Evolutionary conservation across 129 eudicot genomes (phyloP).

Genomic region (Helianthus annuus): HanXRQr2.0-SUNRISE NC_035436.2:180248031-180248530

Average conservation of each 20-base stretch:
- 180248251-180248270: slow-evolving; percentile 37
- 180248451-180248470: background rate
- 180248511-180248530: slow-evolving; percentile 15
- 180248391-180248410: slow-evolving; percentile 46
- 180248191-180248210: slow-evolving; percentile 30
- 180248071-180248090: slow-evolving; percentile 41
- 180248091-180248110: slow-evolving; percentile 39
- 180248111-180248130: slow-evolving; percentile 12
- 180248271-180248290: slow-evolving; percentile 44
- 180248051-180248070: slow-evolving; percentile 37
- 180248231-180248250: slow-evolving; percentile 37
- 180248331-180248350: slow-evolving; percentile 43
- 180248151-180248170: slow-evolving; percentile 37
- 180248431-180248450: slow-evolving; percentile 28
- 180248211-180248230: slow-evolving; percentile 43
- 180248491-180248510: slow-evolving; percentile 11
- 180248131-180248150: slow-evolving; percentile 38
- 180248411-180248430: slow-evolving; percentile 42
- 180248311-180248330: slow-evolving; percentile 46
- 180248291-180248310: slow-evolving; percentile 25
- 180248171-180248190: slow-evolving; percentile 38
- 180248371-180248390: slow-evolving; percentile 38
- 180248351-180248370: slow-evolving; percentile 42
- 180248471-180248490: slow-evolving; percentile 26
- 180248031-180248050: slow-evolving; percentile 39